Conservation (phyloP, 2,329 filamentous ascomycete genomes). For the Colletotrichum salicis region DNA sequence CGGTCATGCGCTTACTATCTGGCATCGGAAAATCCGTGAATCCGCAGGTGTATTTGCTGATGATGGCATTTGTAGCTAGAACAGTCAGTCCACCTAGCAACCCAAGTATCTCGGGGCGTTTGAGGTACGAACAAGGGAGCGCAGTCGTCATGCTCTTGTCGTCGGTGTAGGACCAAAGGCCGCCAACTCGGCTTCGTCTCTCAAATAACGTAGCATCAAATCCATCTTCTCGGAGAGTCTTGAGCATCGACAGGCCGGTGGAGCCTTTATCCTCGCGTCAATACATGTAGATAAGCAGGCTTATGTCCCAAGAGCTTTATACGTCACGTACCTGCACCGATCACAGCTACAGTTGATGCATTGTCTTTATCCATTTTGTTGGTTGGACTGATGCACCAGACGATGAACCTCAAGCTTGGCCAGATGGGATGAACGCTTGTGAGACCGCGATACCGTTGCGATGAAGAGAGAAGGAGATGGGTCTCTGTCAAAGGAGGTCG, state of each 20-base stretch:
- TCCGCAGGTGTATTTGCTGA: constrained; percentile 52
- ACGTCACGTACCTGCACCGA: constrained; percentile 38
- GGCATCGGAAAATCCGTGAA: constrained; percentile 56
- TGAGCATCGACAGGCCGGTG: constrained; percentile 46
- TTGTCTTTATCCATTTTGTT: neutral
- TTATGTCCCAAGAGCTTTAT: neutral
- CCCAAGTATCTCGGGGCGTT: neutral
- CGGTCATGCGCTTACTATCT: constrained; percentile 44
- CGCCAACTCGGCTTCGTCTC: constrained; percentile 51
- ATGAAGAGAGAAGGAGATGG: no score
- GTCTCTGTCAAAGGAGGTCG: neutral
- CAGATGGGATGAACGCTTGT: neutral
- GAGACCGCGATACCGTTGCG: neutral
- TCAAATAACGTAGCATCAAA: constrained; percentile 54
- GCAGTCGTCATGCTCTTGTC: constrained; percentile 48
- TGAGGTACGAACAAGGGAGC: constrained; percentile 41
- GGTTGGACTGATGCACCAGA: neutral
- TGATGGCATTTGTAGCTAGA: constrained; percentile 45
- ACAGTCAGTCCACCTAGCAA: neutral
- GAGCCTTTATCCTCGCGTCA: constrained; percentile 37
- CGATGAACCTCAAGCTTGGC: neutral
- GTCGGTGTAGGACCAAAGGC: constrained; percentile 54
- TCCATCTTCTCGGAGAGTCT: constrained; percentile 55
- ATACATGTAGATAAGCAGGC: neutral
- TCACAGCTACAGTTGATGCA: constrained; percentile 36